These are phyloP conservation scores for Colletotrichum falcatum DNA, from an alignment of 2,329 filamentous ascomycete species.

Conservation along the genomic window DNA sequence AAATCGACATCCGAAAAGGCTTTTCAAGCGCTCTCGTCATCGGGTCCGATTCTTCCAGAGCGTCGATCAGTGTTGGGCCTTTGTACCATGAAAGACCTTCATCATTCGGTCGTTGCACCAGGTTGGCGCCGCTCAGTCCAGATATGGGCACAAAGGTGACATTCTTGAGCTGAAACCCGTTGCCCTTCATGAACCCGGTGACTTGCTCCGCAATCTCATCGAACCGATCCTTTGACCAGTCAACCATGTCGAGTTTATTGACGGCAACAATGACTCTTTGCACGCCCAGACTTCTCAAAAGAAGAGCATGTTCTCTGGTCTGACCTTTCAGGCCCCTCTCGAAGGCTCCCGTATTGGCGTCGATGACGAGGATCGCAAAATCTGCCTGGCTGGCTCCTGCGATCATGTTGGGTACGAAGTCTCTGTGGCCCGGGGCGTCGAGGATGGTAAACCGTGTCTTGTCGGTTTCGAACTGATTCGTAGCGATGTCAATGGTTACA, in stretches of 20 bases:
- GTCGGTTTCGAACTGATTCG: conserved; percentile 92
- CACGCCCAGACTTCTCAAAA: conserved; percentile 91
- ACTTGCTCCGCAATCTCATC: conserved; percentile 88
- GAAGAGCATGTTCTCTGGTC: conserved; percentile 90
- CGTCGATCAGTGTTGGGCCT: conserved; percentile 82
- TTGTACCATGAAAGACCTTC: conserved; percentile 80
- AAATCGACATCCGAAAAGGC: conserved; percentile 87
- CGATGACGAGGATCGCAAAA: conserved; percentile 93
- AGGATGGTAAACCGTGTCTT: conserved; percentile 91
- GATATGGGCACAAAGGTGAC: conserved; percentile 91
- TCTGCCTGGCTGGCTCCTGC: conserved; percentile 96
- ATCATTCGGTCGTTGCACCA: conserved; percentile 70
- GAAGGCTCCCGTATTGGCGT: conserved; percentile 90
- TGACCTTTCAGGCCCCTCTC: conserved; percentile 94
- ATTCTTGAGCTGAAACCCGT: conserved; percentile 85
- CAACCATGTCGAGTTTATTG: conserved; percentile 92
- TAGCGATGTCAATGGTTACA: conserved; percentile 97
- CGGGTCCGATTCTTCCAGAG: conserved; percentile 86
- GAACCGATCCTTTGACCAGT: conserved; percentile 86
- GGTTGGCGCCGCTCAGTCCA: conserved; percentile 89
- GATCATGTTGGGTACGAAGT: conserved; percentile 99
- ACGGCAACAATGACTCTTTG: conserved; percentile 89
- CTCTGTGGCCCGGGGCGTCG: conserved; percentile 92
- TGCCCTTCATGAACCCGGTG: conserved; percentile 81
- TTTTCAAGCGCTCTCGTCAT: conserved; percentile 77